Conservation (phyloP, 208 protist genomes). For the Tetramitus jugosus region DNA sequence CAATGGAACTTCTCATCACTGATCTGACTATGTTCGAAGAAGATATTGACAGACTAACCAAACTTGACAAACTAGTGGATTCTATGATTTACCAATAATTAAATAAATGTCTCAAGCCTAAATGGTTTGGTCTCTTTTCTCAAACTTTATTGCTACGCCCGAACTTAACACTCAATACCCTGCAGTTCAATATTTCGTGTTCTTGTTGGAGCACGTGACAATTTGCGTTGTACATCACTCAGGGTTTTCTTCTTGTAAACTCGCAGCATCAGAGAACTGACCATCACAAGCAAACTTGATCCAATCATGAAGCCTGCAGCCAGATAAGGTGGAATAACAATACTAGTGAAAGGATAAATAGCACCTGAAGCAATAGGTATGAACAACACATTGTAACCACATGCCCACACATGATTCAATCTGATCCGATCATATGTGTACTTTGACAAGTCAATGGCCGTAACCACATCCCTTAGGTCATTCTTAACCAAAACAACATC, state of each 20-base stretch:
- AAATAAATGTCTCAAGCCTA: too few species aligned
- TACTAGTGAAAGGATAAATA: constrained; percentile 38
- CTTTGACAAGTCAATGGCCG: constrained; percentile 49
- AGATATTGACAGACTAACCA: too few species aligned
- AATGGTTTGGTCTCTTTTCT: too few species aligned
- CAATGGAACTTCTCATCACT: too few species aligned
- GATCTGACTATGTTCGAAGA: too few species aligned
- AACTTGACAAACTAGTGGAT: too few species aligned
- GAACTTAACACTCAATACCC: too few species aligned
- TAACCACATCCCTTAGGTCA: constrained; percentile 46
- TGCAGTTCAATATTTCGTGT: too few species aligned
- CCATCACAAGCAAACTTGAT: neutral
- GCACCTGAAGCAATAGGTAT: constrained; percentile 67
- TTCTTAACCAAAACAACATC: constrained; percentile 58
- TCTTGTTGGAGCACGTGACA: too few species aligned
- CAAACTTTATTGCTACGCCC: too few species aligned
- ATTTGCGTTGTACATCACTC: too few species aligned
- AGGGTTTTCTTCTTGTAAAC: neutral
- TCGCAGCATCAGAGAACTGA: neutral
- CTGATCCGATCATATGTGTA: constrained; percentile 57
- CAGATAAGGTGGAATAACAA: neutral
- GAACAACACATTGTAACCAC: constrained; percentile 65
- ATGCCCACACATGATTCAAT: constrained; percentile 68
- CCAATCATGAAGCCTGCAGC: neutral
- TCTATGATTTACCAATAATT: too few species aligned